phyloP scores from a whole-genome alignment of 805 yeast genomes.

The Yarrowia deformans region DNA sequence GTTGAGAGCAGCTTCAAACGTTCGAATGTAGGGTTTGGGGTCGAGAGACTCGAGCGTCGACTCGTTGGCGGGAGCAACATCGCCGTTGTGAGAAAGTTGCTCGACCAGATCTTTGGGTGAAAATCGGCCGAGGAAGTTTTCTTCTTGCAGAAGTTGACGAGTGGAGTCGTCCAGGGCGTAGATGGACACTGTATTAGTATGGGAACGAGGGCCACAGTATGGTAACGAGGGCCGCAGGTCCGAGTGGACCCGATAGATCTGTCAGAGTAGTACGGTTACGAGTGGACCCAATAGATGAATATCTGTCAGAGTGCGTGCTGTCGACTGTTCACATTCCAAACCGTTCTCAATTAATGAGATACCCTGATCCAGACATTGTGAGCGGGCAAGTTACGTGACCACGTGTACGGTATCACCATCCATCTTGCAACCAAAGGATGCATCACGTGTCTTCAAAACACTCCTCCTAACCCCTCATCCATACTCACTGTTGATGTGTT shows the following conservation, averaged over 20 bases:
- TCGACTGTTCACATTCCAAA: no score
- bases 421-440: no score
- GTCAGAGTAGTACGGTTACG: no score
- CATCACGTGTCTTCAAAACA: background rate
- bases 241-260: background rate
- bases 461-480: background rate
- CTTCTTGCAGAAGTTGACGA: constrained; percentile 44
- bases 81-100: constrained; percentile 53
- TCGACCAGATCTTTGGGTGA: constrained; percentile 83
- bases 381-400: no score
- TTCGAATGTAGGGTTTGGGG: constrained; percentile 93
- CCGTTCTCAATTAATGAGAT: no score
- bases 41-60: constrained; percentile 58
- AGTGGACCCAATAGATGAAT: background rate
- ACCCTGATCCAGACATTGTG: no score
- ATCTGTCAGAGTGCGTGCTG: no score
- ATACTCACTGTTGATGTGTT: constrained; percentile 10
- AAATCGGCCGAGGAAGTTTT: constrained; percentile 50
- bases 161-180: constrained; percentile 49
- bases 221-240: background rate
- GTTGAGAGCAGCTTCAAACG: constrained; percentile 83
- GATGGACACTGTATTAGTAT: constrained; percentile 41
- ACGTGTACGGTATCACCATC: no score
- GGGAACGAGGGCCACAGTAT: background rate
- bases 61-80: constrained; percentile 25